phyloP scores from a whole-genome alignment of 139 green algal species.

The Astrephomene gubernaculifera region DNA sequence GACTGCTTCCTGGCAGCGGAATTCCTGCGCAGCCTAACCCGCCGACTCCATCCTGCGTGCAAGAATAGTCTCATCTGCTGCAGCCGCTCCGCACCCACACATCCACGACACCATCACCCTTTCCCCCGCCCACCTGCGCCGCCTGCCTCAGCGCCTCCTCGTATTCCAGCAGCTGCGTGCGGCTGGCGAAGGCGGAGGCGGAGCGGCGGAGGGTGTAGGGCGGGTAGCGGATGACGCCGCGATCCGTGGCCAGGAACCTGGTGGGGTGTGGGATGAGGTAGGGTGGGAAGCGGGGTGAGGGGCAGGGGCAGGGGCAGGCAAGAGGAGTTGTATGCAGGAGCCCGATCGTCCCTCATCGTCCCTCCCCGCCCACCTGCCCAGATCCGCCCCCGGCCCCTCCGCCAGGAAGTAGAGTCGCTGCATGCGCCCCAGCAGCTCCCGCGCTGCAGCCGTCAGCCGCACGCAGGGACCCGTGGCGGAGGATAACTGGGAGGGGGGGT shows the following conservation, averaged over 20 bases:
- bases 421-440: slow-evolving; percentile 58
- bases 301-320: background rate
- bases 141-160: slow-evolving; percentile 75
- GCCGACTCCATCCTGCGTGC: too few species aligned
- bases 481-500: background rate
- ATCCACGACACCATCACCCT: background rate
- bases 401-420: slow-evolving; percentile 87
- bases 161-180: slow-evolving; percentile 78
- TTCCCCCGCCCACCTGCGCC: slow-evolving; percentile 52
- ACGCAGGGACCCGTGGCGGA: background rate
- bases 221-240: slow-evolving; percentile 78
- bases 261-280: background rate
- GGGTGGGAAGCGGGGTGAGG: background rate
- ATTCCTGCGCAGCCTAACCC: too few species aligned
- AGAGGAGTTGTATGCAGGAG: background rate
- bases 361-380: slow-evolving; percentile 61
- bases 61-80: too few species aligned
- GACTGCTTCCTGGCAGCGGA: too few species aligned
- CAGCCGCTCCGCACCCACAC: too few species aligned
- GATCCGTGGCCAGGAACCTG: slow-evolving; percentile 77
- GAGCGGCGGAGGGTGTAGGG: slow-evolving; percentile 65
- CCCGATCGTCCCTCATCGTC: background rate
- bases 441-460: background rate
- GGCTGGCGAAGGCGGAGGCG: slow-evolving; percentile 64
- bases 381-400: slow-evolving; percentile 63